Percentiles rank a stretch among this genome's conserved stretches.
phyloP scores from a whole-genome alignment of 805 yeast species.

The Debaryomyces tyrocola region DNA sequence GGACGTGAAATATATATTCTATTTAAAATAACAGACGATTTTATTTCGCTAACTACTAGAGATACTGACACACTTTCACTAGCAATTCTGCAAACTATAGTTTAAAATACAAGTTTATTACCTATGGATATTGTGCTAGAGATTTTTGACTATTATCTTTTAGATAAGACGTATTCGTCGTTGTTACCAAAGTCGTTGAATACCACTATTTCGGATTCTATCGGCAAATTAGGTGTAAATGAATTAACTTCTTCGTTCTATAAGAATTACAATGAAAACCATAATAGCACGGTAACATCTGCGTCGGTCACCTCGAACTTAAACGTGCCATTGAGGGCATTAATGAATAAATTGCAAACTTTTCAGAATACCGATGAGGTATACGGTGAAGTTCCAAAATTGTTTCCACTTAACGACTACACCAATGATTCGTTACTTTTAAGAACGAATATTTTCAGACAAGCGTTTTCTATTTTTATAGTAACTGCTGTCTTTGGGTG shows the following conservation, averaged over 20 bases:
- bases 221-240: constrained; percentile 7
- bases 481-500: constrained; percentile 83
- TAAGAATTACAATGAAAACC: constrained; percentile 7
- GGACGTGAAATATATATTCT: not conserved
- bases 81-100: too few relatives aligned
- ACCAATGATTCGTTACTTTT: constrained; percentile 68
- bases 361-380: constrained; percentile 40
- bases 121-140: constrained; percentile 91
- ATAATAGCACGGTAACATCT: constrained; percentile 11
- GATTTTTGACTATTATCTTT: constrained; percentile 64
- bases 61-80: too few relatives aligned
- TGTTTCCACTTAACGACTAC: constrained; percentile 55
- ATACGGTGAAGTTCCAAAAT: constrained; percentile 61
- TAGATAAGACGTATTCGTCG: constrained; percentile 75
- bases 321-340: constrained; percentile 13
- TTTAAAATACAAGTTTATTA: too few relatives aligned
- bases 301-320: constrained; percentile 3
- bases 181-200: constrained; percentile 35
- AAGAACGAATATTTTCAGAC: constrained; percentile 74
- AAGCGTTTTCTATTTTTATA: constrained; percentile 61
- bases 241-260: constrained; percentile 1
- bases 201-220: constrained; percentile 13
- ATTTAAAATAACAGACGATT: not conserved
- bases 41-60: not conserved
- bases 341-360: constrained; percentile 13